A percentile compares a stretch with the other conserved stretches of the same genome.
These are phyloP conservation scores for Primulina tabacum DNA, from an alignment of 257 asterid genomes.

Conservation along the genomic window DNA sequence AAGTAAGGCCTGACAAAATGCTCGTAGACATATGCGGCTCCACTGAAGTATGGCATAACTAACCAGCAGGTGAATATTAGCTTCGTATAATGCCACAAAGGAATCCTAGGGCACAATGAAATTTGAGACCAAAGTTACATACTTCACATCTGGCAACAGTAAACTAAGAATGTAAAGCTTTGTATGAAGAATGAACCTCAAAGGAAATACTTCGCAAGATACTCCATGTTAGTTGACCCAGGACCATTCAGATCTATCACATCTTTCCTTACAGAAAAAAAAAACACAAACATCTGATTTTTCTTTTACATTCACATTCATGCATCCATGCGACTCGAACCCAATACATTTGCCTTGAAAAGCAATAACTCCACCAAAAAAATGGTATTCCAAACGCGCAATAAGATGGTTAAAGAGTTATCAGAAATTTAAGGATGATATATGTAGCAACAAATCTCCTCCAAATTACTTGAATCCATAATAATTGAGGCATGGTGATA, in stretches of 20 bases:
- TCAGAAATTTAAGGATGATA: not conserved
- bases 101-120: conserved; percentile 51
- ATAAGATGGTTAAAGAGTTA: not conserved
- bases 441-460: not conserved
- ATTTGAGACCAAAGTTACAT: not conserved
- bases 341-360: not conserved
- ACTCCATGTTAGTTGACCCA: not conserved
- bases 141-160: not conserved
- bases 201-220: not conserved
- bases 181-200: not conserved
- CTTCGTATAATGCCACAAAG: conserved; percentile 92
- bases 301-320: not conserved
- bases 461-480: too few species aligned
- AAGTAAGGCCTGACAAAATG: conserved; percentile 81
- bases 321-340: not conserved
- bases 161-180: not conserved
- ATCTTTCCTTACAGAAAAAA: not conserved
- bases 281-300: too few species aligned
- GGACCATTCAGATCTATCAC: not conserved
- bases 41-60: conserved; percentile 93
- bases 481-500: not conserved
- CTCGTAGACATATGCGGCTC: conserved; percentile 89
- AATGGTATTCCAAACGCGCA: too few species aligned
- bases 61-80: conserved; percentile 90
- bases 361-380: not conserved